Evolutionary conservation across 345 rosid genomes (phyloP).

Genomic region (Noccaea bulbosa): DNA sequence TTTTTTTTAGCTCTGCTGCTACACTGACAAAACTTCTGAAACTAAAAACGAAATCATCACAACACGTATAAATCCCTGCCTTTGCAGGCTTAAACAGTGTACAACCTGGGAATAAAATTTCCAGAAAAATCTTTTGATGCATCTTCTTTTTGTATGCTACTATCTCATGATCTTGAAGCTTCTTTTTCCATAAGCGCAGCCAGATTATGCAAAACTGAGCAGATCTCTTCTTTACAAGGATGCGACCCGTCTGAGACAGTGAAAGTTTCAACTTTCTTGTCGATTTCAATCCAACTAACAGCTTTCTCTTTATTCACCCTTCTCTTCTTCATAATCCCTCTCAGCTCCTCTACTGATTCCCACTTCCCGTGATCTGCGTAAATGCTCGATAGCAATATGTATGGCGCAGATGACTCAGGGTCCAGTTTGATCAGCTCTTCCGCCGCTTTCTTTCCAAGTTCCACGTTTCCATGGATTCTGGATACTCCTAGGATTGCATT

Average conservation of each 20-base stretch:
- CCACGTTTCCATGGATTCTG: conserved; percentile 59
- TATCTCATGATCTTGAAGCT: conserved; percentile 42
- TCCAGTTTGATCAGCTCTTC: conserved; percentile 56
- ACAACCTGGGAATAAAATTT: conserved; percentile 26
- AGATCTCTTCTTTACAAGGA: conserved; percentile 54
- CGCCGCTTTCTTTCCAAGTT: conserved; percentile 60
- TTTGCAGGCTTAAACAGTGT: conserved; percentile 41
- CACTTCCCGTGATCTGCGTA: conserved; percentile 59
- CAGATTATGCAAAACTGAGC: conserved; percentile 51
- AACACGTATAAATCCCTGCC: conserved; percentile 29
- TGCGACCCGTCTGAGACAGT: conserved; percentile 55
- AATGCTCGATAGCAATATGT: conserved; percentile 59
- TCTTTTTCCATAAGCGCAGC: conserved; percentile 54
- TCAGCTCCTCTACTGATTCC: conserved; percentile 63
- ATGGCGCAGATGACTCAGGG: conserved; percentile 61
- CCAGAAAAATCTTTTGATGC: conserved; percentile 14
- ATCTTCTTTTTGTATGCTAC: conserved; percentile 11
- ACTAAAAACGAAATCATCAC: conserved; percentile 32
- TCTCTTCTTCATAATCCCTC: conserved; percentile 58
- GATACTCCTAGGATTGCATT: conserved; percentile 60
- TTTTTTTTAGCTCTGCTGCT: conserved; percentile 32
- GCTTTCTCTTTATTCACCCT: conserved; percentile 56
- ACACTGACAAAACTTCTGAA: conserved; percentile 37
- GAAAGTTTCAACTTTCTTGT: conserved; percentile 55
- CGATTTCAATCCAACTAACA: conserved; percentile 66